Conservation (phyloP, 2,329 filamentous ascomycete species). For the Sporothrix humicola region DNA sequence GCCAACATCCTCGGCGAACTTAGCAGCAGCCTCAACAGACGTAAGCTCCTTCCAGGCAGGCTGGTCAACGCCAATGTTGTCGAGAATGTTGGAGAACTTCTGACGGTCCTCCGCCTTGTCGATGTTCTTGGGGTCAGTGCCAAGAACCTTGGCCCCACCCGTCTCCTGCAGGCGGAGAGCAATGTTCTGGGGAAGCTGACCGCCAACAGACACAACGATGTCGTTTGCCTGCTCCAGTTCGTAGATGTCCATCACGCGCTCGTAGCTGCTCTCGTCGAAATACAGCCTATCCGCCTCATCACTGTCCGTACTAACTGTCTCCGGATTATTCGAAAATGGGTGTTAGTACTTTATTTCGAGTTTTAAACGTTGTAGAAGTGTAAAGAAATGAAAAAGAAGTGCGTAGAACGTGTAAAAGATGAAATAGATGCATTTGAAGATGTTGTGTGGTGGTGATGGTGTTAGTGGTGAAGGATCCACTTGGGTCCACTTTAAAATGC, state of each 20-base stretch:
- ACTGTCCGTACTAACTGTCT: conserved; percentile 83
- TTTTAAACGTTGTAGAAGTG: conserved; percentile 26
- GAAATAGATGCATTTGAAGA: neutral
- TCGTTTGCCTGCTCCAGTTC: conserved; percentile 85
- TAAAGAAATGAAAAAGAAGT: conserved; percentile 19
- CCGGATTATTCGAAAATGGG: conserved; percentile 64
- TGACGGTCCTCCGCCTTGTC: conserved; percentile 98
- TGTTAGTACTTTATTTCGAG: conserved; percentile 52
- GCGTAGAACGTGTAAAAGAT: neutral
- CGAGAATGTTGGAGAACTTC: conserved; percentile 96
- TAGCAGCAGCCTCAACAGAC: conserved; percentile 83
- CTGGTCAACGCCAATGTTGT: conserved; percentile 96
- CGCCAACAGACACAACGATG: conserved; percentile 94
- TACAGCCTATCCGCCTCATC: conserved; percentile 91
- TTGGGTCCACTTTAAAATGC: conserved; percentile 2
- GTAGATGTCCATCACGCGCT: conserved; percentile 98
- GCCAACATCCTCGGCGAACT: conserved; percentile 81
- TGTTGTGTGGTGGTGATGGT: conserved; percentile 1
- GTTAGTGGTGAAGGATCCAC: neutral
- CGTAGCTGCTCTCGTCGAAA: conserved; percentile 96
- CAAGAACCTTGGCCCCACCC: conserved; percentile 87
- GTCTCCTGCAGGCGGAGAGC: conserved; percentile 90
- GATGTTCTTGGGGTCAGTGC: conserved; percentile 91
- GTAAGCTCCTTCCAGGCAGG: conserved; percentile 98
- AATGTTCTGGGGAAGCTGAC: conserved; percentile 96